These are phyloP conservation scores for Saccharomycopsis guyanensis DNA, from an alignment of 805 yeast species.

Conservation along the genomic window DNA sequence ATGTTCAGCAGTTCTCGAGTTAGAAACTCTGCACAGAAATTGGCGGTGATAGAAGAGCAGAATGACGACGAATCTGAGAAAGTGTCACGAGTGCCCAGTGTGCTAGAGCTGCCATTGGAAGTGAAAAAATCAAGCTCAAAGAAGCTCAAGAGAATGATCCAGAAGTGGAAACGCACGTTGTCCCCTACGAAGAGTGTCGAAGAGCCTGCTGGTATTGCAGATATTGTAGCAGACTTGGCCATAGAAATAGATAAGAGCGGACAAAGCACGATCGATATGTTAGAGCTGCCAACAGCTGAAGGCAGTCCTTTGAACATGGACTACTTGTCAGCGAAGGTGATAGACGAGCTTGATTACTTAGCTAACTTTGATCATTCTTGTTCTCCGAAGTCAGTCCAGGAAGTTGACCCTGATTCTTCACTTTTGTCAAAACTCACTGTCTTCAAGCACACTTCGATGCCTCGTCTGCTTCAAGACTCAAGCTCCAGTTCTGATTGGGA, in stretches of 20 bases:
- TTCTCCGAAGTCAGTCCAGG: neutral
- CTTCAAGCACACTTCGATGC: neutral
- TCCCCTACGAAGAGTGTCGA: neutral
- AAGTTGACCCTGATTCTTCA: conserved; percentile 3
- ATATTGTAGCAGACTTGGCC: neutral
- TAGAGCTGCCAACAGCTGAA: neutral
- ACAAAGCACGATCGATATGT: neutral
- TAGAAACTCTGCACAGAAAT: neutral
- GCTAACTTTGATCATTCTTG: neutral
- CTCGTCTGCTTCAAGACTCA: neutral
- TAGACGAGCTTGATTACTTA: conserved; percentile 50
- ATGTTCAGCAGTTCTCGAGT: neutral
- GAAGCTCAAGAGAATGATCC: neutral
- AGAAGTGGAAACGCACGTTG: neutral
- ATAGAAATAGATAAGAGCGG: neutral
- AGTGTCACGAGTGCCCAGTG: no score
- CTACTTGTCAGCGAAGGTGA: conserved; percentile 59
- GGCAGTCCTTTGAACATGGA: conserved; percentile 37
- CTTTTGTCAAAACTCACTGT: neutral
- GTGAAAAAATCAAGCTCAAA: neutral
- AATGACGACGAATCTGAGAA: neutral
- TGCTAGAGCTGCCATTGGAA: neutral
- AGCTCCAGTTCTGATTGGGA: neutral
- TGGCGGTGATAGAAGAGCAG: neutral
- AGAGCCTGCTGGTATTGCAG: neutral